Evolutionary conservation across 2,329 filamentous ascomycete species (phyloP), one percentile per base, ranked within the genome.

Genomic region (Penicillium thymicola): DNA sequence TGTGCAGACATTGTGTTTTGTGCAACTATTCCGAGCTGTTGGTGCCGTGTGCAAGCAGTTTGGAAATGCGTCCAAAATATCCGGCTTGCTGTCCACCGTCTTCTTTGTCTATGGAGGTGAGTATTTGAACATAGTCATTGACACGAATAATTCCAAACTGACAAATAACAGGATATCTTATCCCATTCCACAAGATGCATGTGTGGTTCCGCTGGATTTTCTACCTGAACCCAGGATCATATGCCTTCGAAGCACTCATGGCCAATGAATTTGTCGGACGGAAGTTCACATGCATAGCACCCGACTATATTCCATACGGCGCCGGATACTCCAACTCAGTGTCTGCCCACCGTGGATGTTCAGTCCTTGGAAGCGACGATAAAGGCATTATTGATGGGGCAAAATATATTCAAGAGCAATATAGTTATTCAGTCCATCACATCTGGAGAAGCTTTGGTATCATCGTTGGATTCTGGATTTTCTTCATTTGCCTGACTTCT

Each of bases 361-460:
- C 70, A 4, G 65, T 72, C 2, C 56, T 63, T 8, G 70, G 70
- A 8, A 72, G 70, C 34, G 63, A 70, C 13, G 60, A 57, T 0
- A 30, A 68, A 0, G 70, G 68, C 2, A 45, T 69, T 1, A 73
- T 87, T 5, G 70, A 71, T 25, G 85, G 85, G 0, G 75, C 76
- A 0, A 72, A 75, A 36, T 87, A 85, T 60, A 82, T 85, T 28
- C 55, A 72, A 11, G 74, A 77, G 3, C 78, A 82, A 3, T 86
- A 80, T 62, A 75, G 68, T 2, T 86, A 86, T 61, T 80, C 76
- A 0, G 70, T 76, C 4, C 70, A 75, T 1, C 84, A 87, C 60
- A 74, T 87, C 2, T 88, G 85, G 85, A 76, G 85, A 6, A 90
- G 92, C 73, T 91, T 88, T 72, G 90, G 89, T 2, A 90, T 96